Evolutionary conservation across 306 rosid genomes (phyloP).

Genomic region (Sicyos baderoa): DNA sequence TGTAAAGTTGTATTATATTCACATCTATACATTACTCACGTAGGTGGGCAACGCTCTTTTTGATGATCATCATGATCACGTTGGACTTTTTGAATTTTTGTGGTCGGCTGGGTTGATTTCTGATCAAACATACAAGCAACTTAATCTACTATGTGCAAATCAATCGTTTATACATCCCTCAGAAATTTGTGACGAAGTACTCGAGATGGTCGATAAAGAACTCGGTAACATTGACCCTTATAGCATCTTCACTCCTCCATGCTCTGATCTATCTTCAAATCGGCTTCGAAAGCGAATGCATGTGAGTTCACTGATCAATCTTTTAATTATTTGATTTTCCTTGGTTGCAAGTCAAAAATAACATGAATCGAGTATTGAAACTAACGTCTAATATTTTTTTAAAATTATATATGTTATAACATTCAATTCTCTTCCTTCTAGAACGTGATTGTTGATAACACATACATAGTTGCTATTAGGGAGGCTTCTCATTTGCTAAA

Average conservation of each 20-base stretch:
- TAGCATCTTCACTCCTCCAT: conserved; percentile 64
- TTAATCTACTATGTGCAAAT: conserved; percentile 45
- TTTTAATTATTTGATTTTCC: neutral
- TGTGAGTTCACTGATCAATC: conserved; percentile 37
- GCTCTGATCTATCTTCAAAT: conserved; percentile 46
- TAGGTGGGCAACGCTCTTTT: conserved; percentile 94
- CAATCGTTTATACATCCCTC: conserved; percentile 49
- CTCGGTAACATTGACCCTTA: conserved; percentile 66
- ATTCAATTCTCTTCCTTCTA: too few species aligned
- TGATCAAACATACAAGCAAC: conserved; percentile 62
- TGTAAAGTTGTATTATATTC: neutral
- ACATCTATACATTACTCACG: conserved; percentile 16
- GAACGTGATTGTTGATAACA: too few species aligned
- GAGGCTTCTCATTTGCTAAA: too few species aligned
- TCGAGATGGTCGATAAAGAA: conserved; percentile 42
- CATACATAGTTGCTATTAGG: too few species aligned
- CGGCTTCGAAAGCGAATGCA: conserved; percentile 44
- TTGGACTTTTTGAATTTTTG: conserved; percentile 71
- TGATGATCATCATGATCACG: conserved; percentile 67
- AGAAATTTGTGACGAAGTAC: conserved; percentile 37
- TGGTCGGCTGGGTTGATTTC: conserved; percentile 89
- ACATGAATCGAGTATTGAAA: neutral
- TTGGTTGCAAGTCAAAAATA: neutral
- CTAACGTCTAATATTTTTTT: neutral
- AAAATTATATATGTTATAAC: too few species aligned